phyloP scores from a whole-genome alignment of 1,284 basidiomycete species.

The Ganoderma sp. region DNA sequence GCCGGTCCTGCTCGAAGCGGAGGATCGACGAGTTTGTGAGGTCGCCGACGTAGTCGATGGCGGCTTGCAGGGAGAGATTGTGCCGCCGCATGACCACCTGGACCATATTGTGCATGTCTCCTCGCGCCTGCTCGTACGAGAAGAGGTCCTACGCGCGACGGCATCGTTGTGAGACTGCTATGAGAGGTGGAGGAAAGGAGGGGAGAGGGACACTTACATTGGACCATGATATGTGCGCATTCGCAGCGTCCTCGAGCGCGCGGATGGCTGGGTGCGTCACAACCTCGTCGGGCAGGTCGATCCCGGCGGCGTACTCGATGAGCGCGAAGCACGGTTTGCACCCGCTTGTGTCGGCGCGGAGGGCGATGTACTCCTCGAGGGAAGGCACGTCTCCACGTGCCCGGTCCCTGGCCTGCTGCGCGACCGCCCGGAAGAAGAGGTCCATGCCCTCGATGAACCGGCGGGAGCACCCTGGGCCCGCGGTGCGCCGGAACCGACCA shows the following conservation, averaged over 20 bases:
- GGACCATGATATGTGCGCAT: constrained; percentile 42
- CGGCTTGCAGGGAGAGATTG: constrained; percentile 37
- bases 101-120: constrained; percentile 42
- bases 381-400: constrained; percentile 33
- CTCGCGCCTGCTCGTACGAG: constrained; percentile 43
- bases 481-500: constrained; percentile 25
- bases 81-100: constrained; percentile 37
- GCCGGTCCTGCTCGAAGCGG: constrained; percentile 35
- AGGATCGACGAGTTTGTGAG: constrained; percentile 38
- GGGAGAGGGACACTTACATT: constrained; percentile 36
- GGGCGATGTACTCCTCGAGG: constrained; percentile 40
- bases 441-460: constrained; percentile 41
- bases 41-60: constrained; percentile 39
- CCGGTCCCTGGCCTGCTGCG: constrained; percentile 36
- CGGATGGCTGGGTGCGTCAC: constrained; percentile 38
- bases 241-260: constrained; percentile 38
- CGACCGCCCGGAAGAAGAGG: constrained; percentile 39
- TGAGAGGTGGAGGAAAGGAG: not conserved
- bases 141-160: constrained; percentile 38
- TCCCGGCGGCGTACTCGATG: constrained; percentile 40
- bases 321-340: constrained; percentile 42
- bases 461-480: constrained; percentile 25
- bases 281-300: constrained; percentile 42
- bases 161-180: not conserved
- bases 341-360: constrained; percentile 41